Base-by-base conservation (phyloP, 1,284 basidiomycete genomes). In the Ceratobasidium sp. region DNA sequence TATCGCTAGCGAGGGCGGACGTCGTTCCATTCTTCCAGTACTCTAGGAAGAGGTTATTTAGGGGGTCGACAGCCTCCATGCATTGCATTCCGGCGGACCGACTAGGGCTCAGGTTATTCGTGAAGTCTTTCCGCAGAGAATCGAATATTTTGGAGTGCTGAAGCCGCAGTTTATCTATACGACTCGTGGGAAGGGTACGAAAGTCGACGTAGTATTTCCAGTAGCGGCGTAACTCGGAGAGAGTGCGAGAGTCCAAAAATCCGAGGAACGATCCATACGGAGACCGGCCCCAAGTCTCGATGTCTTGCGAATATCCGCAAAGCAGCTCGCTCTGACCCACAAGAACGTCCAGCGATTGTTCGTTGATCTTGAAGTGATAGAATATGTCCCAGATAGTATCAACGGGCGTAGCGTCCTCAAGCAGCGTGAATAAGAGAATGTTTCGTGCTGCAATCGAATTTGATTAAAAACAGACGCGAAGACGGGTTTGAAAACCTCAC, bases 281-380 rank as follows among this genome's bases (percentile, higher is more conserved):
- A 1, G 84, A 86, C 0, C 79, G 73, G 11, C 82, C 81, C 90
- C 90, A 90, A 0, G 82, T 79, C 17, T 85, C 81, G 19, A 87
- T 46, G 75, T 83, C 82, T 32, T 78, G 67, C 0, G 87, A 85
- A 19, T 83, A 56, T 0, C 82, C 79, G 25, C 84, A 70, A 22
- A 91, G 85, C 75, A 84, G 87, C 4, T 81, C 78, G 78, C 86
- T 89, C 54, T 74, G 71, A 8, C 40, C 11, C 0, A 37, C n/a
- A 15, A 74, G 43, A 0, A 65, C 5, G 2, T 9, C 7, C n/a
- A 43, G 17, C 0, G 46, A 13, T 1, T 65, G 46, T 19, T 74
- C 22, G 32, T 43, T 22, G 61, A 74, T 40, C 34, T 74, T 64
- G 71, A 74, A 29, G 25, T 29, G 25, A 29, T 29, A 29, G 25